Conservation (phyloP, 2,329 filamentous ascomycete species). For the Fusarium sp. region DNA sequence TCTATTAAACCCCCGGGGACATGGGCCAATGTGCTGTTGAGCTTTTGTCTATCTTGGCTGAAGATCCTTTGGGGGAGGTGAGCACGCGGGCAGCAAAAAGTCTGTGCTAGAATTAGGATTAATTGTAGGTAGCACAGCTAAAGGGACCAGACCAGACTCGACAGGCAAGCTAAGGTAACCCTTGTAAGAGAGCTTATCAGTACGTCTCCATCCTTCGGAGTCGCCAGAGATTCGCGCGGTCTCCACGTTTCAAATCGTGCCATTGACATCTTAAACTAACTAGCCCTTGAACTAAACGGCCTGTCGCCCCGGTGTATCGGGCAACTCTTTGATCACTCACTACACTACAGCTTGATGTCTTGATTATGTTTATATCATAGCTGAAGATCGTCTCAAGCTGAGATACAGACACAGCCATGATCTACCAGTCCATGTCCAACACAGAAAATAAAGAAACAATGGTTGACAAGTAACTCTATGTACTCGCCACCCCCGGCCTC, state of each 20-base stretch:
- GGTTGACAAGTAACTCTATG: not conserved
- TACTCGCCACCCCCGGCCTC: conserved; percentile 40
- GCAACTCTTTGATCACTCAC: no score
- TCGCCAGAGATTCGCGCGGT: not conserved
- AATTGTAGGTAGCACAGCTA: not conserved
- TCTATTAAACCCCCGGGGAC: not conserved
- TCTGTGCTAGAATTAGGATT: no score
- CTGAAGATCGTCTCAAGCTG: no score
- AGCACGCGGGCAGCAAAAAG: conserved; percentile 14
- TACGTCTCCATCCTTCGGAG: not conserved
- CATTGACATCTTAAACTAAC: not conserved
- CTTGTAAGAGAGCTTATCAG: conserved; percentile 11
- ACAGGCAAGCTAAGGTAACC: not conserved
- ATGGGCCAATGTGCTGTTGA: no score
- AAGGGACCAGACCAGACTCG: not conserved
- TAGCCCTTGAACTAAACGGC: no score
- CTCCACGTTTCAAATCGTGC: not conserved
- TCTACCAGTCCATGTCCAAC: no score
- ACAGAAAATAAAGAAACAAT: not conserved
- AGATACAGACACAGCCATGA: no score
- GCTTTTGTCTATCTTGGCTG: not conserved
- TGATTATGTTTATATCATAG: no score
- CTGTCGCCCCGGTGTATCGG: no score
- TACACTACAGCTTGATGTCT: no score
- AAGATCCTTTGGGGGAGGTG: conserved; percentile 18